Percentiles rank a stretch among this genome's conserved stretches.
Conservation (phyloP, 805 yeast species). For the Metschnikowia peoriensis region DNA sequence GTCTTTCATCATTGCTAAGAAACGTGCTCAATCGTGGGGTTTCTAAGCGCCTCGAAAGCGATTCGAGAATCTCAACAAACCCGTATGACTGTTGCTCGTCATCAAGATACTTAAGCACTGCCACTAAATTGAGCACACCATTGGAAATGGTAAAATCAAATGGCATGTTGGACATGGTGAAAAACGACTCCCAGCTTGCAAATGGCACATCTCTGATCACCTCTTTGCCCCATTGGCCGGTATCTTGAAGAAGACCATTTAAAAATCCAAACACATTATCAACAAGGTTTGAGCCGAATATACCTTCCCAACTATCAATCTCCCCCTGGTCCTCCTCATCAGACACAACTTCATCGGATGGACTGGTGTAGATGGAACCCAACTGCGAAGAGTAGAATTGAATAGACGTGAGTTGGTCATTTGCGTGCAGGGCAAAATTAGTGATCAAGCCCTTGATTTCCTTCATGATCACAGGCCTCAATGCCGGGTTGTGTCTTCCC, state of each 20-base stretch:
- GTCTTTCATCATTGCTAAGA: conserved; percentile 26
- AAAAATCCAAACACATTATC: conserved; percentile 53
- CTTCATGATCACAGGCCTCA: conserved; percentile 56
- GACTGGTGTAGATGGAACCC: conserved; percentile 40
- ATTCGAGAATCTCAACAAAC: conserved; percentile 33
- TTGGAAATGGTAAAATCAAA: conserved; percentile 59
- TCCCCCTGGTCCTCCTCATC: conserved; percentile 40
- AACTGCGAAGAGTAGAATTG: conserved; percentile 42
- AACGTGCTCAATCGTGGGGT: conserved; percentile 26
- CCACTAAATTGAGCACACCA: conserved; percentile 51
- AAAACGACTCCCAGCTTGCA: conserved; percentile 46
- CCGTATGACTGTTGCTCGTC: conserved; percentile 54
- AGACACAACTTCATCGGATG: conserved; percentile 40
- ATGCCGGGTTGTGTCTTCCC: conserved; percentile 76
- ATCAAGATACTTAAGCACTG: conserved; percentile 55
- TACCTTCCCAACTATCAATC: conserved; percentile 53
- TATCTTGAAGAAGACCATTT: conserved; percentile 52
- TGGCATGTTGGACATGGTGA: conserved; percentile 54
- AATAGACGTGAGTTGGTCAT: conserved; percentile 34
- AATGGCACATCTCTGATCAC: conserved; percentile 37
- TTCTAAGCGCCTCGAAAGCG: conserved; percentile 26
- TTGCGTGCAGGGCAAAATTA: conserved; percentile 40
- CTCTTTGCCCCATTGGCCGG: conserved; percentile 46
- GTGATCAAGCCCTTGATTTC: conserved; percentile 47
- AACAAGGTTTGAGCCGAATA: conserved; percentile 43